Base-by-base conservation (phyloP, 2,329 filamentous ascomycete species). In the Epicoccum nigrum region DNA sequence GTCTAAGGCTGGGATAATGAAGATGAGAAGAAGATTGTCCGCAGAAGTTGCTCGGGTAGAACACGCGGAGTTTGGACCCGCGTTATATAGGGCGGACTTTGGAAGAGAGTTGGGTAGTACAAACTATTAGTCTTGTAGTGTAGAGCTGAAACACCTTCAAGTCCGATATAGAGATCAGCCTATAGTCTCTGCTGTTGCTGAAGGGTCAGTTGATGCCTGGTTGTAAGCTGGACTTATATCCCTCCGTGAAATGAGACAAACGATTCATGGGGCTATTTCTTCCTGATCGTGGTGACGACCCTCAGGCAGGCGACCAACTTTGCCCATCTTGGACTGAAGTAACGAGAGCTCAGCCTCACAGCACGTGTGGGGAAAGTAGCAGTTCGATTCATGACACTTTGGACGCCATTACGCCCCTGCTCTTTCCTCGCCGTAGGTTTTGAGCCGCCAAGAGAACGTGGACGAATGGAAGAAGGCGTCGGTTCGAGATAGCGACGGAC, bases 321-420 rank as follows among this genome's bases (percentile, higher is more conserved):
- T 54, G 50, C 55, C 60, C 48, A 46, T 54, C 55, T 56, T 53
- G 57, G 53, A 58, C 49, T 45, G 35, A 35, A 32, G 37, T 55
- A 25, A 48, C 46, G 41, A 48, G 41, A 50, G 58, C 68, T 70
- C 67, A 70, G 68, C 64, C 64, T 64, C 63, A n/a, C n/a, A 62
- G 43, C 51, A 41, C 55, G 37, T 55, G 53, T 57, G 63, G 60
- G 61, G 58, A 58, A 64, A 60, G 55, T 46, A 46, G 38, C 47
- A 45, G 35, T 48, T 47, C 40, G 35, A 49, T 43, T 48, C 48
- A 50, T 44, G 52, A 50, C 32, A 58, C 9, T 46, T 35, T 37
- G 40, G 54, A 44, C 47, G 58, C 57, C 49, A 57, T 56, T 52
- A 23, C 31, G 56, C 52, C 53, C 54, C 58, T 27, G 21, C 38